Conservation (phyloP, 2,329 filamentous ascomycete genomes). For the Chaetothyriales sp. region DNA sequence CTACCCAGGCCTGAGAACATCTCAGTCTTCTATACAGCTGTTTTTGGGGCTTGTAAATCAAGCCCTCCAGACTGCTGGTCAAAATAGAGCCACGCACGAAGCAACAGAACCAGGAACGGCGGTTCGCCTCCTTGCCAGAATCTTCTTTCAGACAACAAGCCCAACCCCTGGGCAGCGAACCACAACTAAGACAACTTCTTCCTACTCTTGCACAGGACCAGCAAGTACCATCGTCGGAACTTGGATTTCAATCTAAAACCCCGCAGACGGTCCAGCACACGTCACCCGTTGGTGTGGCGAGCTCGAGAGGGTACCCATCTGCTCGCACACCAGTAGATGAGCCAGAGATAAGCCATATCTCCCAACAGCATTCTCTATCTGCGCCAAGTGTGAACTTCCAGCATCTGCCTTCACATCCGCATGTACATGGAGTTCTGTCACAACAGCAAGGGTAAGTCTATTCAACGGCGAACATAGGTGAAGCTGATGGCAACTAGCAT, state of each 20-base stretch:
- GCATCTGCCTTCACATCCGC: neutral
- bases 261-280: neutral
- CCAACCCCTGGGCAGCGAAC: neutral
- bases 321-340: neutral
- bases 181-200: neutral
- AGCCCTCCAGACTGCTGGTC: neutral
- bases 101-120: neutral
- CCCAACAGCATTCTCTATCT: neutral
- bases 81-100: neutral
- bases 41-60: neutral
- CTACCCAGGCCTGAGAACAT: neutral
- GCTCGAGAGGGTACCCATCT: neutral
- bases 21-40: neutral
- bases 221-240: neutral
- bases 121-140: neutral
- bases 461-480: neutral
- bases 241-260: neutral
- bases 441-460: neutral
- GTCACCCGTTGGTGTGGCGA: neutral
- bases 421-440: neutral
- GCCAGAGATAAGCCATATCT: neutral
- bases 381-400: neutral
- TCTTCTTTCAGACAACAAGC: neutral
- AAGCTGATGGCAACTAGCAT: constrained; percentile 4
- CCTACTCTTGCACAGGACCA: neutral